Conservation (phyloP, 2,329 filamentous ascomycete species). For the Epichloe uncinata region DNA sequence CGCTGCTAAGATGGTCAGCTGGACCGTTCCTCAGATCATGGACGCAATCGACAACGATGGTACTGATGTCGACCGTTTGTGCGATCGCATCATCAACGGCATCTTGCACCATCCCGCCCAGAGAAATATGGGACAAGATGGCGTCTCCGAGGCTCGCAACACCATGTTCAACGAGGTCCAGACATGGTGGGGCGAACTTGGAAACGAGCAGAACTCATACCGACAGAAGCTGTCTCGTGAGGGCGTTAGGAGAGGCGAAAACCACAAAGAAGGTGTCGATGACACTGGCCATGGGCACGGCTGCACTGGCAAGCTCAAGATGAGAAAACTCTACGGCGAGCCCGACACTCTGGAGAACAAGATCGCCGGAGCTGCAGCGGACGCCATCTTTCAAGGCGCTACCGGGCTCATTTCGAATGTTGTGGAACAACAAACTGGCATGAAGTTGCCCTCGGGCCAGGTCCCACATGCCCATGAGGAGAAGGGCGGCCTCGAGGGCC, state of each 20-base stretch:
- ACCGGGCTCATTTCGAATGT: conserved; percentile 37
- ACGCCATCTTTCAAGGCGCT: conserved; percentile 43
- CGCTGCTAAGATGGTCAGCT: conserved; percentile 64
- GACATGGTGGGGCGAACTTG: conserved; percentile 67
- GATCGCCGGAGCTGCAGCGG: conserved; percentile 42
- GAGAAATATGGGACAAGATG: conserved; percentile 55
- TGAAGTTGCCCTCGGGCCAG: conserved; percentile 22
- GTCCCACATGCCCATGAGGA: conserved; percentile 31
- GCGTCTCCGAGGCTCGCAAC: conserved; percentile 55
- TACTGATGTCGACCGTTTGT: conserved; percentile 53
- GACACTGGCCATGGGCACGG: conserved; percentile 80
- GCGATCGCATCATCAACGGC: conserved; percentile 66
- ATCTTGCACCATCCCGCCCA: conserved; percentile 84
- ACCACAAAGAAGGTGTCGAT: conserved; percentile 75
- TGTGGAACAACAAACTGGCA: conserved; percentile 32
- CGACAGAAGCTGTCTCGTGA: conserved; percentile 63
- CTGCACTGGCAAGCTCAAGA: conserved; percentile 63
- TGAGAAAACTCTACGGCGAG: conserved; percentile 52
- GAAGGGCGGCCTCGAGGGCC: conserved; percentile 52
- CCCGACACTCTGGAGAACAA: conserved; percentile 39
- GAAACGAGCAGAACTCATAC: conserved; percentile 49
- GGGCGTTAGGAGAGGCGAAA: conserved; percentile 63
- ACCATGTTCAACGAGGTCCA: conserved; percentile 74
- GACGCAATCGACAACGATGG: conserved; percentile 70
- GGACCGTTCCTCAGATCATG: conserved; percentile 84